Percentiles rank a stretch among this genome's conserved stretches.
Conservation (phyloP, 164 flowering plant species). For the Chloranthus sessilifolius region DNA sequence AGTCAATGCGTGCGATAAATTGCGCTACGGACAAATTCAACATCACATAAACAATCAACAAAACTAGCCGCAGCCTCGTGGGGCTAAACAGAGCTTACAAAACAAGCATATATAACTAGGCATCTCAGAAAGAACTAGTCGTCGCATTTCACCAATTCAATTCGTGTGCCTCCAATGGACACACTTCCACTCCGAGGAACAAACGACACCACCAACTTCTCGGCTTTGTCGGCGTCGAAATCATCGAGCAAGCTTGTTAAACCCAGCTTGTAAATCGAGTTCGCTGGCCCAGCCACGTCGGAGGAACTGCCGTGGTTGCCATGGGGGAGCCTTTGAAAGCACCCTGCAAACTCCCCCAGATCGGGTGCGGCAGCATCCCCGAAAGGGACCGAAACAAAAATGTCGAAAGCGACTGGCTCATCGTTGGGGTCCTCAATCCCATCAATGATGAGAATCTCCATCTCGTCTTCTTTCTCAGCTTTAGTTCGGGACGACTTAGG, state of each 20-base stretch:
- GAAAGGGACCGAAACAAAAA: background rate
- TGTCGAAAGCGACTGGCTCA: background rate
- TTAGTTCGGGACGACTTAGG: conserved; percentile 3
- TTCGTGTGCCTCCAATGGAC: background rate
- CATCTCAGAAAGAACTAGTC: too few species aligned
- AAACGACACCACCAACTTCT: conserved; percentile 2
- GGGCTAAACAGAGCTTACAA: too few species aligned
- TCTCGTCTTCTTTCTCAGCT: background rate
- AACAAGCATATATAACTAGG: too few species aligned
- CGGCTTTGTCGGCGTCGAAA: background rate
- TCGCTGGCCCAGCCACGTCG: background rate
- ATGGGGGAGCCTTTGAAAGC: conserved; percentile 1
- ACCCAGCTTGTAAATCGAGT: background rate
- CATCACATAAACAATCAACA: too few species aligned
- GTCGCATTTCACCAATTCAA: background rate
- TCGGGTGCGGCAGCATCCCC: background rate
- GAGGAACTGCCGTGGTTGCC: too few species aligned
- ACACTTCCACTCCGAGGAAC: background rate
- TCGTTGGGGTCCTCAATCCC: background rate
- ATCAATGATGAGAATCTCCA: background rate
- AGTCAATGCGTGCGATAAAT: too few species aligned
- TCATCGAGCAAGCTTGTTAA: background rate
- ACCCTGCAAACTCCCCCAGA: conserved; percentile 1
- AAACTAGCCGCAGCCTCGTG: too few species aligned
- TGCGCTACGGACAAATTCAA: too few species aligned